A percentile compares a stretch with the other conserved stretches of the same genome.
These are phyloP conservation scores for Castanopsis chinensis DNA, from an alignment of 306 rosid genomes.

Conservation along the genomic window DNA sequence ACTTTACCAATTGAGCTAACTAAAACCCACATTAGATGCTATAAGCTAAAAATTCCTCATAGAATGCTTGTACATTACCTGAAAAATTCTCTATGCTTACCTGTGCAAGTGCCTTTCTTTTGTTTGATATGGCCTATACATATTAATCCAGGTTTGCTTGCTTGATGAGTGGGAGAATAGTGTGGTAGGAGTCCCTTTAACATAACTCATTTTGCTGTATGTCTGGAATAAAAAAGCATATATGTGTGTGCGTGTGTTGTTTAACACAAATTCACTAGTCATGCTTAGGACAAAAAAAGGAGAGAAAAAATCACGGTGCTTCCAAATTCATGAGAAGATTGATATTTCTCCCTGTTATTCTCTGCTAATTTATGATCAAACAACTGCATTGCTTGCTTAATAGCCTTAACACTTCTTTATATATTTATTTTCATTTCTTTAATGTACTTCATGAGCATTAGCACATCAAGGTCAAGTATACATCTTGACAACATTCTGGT, in stretches of 20 bases:
- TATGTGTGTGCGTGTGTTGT: neutral
- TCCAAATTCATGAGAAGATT: neutral
- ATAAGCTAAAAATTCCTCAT: neutral
- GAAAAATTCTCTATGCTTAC: neutral
- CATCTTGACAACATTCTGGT: slow-evolving; percentile 4
- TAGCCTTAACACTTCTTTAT: neutral
- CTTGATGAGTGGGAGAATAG: neutral
- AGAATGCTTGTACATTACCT: neutral
- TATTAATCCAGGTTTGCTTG: neutral
- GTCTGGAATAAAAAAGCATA: neutral
- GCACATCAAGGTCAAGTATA: neutral
- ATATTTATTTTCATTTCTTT: neutral
- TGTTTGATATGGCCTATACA: neutral
- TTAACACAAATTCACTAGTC: neutral
- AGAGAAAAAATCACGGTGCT: neutral
- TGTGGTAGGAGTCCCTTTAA: neutral
- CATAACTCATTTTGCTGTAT: neutral
- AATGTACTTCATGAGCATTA: neutral
- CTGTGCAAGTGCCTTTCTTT: neutral
- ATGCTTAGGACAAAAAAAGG: too few species aligned
- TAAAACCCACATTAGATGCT: neutral
- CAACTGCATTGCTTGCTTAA: neutral
- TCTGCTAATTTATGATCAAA: neutral
- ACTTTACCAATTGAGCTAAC: too few species aligned
- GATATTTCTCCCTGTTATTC: neutral